Evolutionary conservation across 768 basidiomycete genomes (phyloP).

Genomic region (Kwoniella bestiolae): DNA sequence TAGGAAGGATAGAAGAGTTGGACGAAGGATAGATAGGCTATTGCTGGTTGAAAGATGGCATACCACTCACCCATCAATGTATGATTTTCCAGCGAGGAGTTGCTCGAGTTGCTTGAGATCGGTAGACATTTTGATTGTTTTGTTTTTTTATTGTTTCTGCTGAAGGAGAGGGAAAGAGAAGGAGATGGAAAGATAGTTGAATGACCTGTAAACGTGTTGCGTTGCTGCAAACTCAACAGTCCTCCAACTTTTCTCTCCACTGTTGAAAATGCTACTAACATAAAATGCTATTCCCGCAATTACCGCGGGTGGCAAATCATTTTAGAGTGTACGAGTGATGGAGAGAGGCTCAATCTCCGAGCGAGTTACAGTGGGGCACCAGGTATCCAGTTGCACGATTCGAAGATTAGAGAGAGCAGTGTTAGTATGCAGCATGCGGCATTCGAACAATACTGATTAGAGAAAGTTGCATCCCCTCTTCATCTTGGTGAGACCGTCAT

Average conservation of each 20-base stretch:
- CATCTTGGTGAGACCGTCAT: too few relatives aligned
- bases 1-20: slow-evolving; percentile 13
- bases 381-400: too few relatives aligned
- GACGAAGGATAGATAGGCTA: neutral
- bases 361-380: too few relatives aligned
- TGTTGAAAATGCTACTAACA: too few relatives aligned
- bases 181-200: neutral
- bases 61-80: slow-evolving; percentile 56
- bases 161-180: slow-evolving; percentile 16
- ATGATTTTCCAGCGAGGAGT: slow-evolving; percentile 70
- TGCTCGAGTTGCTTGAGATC: slow-evolving; percentile 69
- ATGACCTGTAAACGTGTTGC: slow-evolving; percentile 18
- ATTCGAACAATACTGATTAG: too few relatives aligned
- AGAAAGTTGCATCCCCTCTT: too few relatives aligned
- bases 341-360: too few relatives aligned
- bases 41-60: neutral
- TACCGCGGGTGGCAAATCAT: slow-evolving; percentile 18
- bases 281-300: slow-evolving; percentile 3
- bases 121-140: slow-evolving; percentile 44
- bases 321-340: too few relatives aligned
- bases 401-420: too few relatives aligned
- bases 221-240: neutral
- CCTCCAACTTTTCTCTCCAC: slow-evolving; percentile 7
- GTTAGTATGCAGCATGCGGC: too few relatives aligned
- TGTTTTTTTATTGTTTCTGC: slow-evolving; percentile 11